phyloP scores from a whole-genome alignment of 352 stramenopile species.

The Globisporangium cystogenes region DNA sequence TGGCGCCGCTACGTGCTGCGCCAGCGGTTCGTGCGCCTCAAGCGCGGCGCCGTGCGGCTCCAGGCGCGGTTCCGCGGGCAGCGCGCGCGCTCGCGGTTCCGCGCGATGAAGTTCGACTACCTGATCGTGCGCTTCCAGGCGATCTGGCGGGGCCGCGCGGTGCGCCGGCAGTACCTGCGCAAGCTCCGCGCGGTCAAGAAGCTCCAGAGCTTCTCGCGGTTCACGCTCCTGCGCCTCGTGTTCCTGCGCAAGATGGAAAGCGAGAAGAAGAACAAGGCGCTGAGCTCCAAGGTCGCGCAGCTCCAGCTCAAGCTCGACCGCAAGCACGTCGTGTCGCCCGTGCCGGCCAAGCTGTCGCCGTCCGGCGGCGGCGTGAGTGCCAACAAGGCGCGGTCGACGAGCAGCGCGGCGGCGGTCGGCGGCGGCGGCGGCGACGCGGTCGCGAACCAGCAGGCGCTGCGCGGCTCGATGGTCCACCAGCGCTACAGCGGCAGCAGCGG shows the following conservation, averaged over 20 bases:
- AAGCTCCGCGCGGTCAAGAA: conserved; percentile 35
- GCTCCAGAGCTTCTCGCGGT: conserved; percentile 76
- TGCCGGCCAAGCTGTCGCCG: conserved; percentile 31
- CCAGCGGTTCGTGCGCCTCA: conserved; percentile 46
- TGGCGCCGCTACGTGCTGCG: conserved; percentile 65
- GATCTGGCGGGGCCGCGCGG: conserved; percentile 50
- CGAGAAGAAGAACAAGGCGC: conserved; percentile 67
- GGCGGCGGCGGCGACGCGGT: conserved; percentile 1
- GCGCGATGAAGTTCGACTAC: conserved; percentile 71
- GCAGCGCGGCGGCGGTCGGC: too few relatives aligned
- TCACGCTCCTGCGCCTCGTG: conserved; percentile 65
- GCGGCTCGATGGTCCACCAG: conserved; percentile 44
- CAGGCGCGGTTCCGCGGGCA: conserved; percentile 61
- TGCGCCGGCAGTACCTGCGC: conserved; percentile 49
- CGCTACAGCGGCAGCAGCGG: conserved; percentile 63
- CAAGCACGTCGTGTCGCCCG: conserved; percentile 31
- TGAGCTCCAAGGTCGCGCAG: conserved; percentile 67
- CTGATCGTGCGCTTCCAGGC: conserved; percentile 73
- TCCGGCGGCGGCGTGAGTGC: too few relatives aligned
- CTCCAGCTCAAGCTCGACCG: conserved; percentile 65
- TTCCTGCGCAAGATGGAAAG: conserved; percentile 81
- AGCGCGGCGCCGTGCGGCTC: conserved; percentile 40
- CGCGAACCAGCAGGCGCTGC: conserved; percentile 9
- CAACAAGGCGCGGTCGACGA: conserved; percentile 15
- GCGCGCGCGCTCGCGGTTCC: conserved; percentile 54